phyloP scores from a whole-genome alignment of 805 yeast genomes.

The Barnettozyma vustinii region DNA sequence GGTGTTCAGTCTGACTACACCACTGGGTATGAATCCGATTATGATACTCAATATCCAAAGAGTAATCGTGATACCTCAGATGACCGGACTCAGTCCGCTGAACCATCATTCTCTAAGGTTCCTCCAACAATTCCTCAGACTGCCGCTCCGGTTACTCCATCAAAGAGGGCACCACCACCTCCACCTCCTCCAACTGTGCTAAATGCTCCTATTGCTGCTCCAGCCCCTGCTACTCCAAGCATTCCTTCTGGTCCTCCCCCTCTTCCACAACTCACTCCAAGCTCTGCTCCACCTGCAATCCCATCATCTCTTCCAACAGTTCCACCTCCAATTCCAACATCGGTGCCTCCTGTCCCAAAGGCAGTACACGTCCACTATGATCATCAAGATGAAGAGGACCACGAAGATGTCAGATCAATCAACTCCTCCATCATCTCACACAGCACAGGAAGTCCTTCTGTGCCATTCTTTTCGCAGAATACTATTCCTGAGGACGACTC shows the following conservation, averaged over 20 bases:
- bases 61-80: slow-evolving; percentile 1
- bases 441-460: neutral
- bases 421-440: slow-evolving; percentile 8
- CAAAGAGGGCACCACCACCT: slow-evolving; percentile 6
- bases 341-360: slow-evolving; percentile 7
- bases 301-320: neutral
- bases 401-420: slow-evolving; percentile 6
- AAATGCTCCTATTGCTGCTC: slow-evolving; percentile 7
- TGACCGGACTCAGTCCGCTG: neutral
- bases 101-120: neutral
- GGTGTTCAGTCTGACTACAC: slow-evolving; percentile 29
- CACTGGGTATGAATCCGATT: slow-evolving; percentile 73
- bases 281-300: slow-evolving; percentile 4
- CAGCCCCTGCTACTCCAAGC: slow-evolving; percentile 9
- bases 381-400: neutral
- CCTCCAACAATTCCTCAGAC: neutral
- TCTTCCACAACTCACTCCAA: slow-evolving; percentile 14
- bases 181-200: slow-evolving; percentile 10
- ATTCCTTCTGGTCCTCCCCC: slow-evolving; percentile 12
- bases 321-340: slow-evolving; percentile 4
- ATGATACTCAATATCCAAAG: slow-evolving; percentile 32
- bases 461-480: neutral
- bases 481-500: slow-evolving; percentile 1
- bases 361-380: slow-evolving; percentile 4
- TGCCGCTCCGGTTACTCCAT: slow-evolving; percentile 22